Evolutionary conservation across 148 eudicot species (phyloP), one percentile per base, ranked within the genome.

Genomic region (Cornus florida): DNA sequence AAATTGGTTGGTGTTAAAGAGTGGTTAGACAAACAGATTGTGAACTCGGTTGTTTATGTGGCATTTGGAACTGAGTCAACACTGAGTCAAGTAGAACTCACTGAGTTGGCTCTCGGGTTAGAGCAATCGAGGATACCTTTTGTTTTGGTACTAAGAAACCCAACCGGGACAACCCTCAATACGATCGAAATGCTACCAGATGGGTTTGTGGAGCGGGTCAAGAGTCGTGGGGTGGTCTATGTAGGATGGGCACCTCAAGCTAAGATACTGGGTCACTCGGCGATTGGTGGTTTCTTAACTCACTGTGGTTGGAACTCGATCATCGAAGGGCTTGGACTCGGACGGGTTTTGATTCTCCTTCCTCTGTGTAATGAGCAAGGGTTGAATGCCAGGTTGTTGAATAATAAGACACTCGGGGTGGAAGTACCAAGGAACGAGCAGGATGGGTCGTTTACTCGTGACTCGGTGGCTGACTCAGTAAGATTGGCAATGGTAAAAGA

Each of bases 291-390:
- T 1, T 91, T 89, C 82, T 78, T 93, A 80, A 89, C 92, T 75
- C 97, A 93, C 65, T 91, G 91, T 62, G 97, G 93, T 13, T 91
- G 93, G 93, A 91, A 90, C 83, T 88, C 93, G 23, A 86, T 83
- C 7, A 84, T 90, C 5, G 95, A 92, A 72, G 95, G 88, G 1
- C 85, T 92, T 0, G 80, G 88, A 24, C 83, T 74, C 28, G 94
- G 97, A 38, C 84, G 85, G 41, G 90, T 87, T 67, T 74, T 88
- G 71, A 86, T 93, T 7, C 7, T 91, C 66, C 86, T 91, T 11
- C 97, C 97, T 2, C 78, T 92, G 19, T 85, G 85, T 88, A 90
- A 92, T 69, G 93, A 92, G 7, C 93, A 92, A 82, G 93, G 92
- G 28, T 50, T 92, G 66, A 88, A 87, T 65, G 83, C 91, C 10